phyloP scores from a whole-genome alignment of 176 grass and related monocot genomes.

The Zea luxurians region DNA sequence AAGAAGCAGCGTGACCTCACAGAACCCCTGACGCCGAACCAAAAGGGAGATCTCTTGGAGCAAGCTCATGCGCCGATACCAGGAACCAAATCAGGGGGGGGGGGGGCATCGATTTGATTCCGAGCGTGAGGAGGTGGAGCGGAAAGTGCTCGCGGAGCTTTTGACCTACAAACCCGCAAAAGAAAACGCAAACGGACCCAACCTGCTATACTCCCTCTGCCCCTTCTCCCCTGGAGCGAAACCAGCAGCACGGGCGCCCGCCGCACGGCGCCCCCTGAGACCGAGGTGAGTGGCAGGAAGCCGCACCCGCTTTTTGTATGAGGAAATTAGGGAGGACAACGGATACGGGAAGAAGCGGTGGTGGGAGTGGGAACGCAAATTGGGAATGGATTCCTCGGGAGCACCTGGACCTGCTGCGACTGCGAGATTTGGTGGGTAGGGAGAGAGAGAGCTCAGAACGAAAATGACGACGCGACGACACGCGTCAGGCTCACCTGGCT shows the following conservation, averaged over 20 bases:
- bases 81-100: slow-evolving; percentile 4
- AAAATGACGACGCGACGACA: slow-evolving; percentile 9
- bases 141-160: not conserved
- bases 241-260: slow-evolving; percentile 1
- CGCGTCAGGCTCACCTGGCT: not conserved
- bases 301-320: not conserved
- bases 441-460: not conserved
- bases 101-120: slow-evolving; percentile 19
- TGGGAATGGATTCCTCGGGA: not conserved
- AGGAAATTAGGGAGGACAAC: not conserved
- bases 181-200: not conserved
- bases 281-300: not conserved
- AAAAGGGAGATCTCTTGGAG: slow-evolving; percentile 14
- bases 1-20: not conserved
- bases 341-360: slow-evolving; percentile 43
- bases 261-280: slow-evolving; percentile 17
- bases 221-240: not conserved
- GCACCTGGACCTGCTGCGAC: not conserved
- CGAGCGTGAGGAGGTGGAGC: not conserved
- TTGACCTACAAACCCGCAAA: slow-evolving; percentile 9
- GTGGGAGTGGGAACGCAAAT: not conserved
- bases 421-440: not conserved
- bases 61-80: slow-evolving; percentile 7
- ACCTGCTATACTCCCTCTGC: not conserved
- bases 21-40: slow-evolving; percentile 8